phyloP scores from a whole-genome alignment of 164 flowering plant genomes.

The Tinospora cordifolia region DNA sequence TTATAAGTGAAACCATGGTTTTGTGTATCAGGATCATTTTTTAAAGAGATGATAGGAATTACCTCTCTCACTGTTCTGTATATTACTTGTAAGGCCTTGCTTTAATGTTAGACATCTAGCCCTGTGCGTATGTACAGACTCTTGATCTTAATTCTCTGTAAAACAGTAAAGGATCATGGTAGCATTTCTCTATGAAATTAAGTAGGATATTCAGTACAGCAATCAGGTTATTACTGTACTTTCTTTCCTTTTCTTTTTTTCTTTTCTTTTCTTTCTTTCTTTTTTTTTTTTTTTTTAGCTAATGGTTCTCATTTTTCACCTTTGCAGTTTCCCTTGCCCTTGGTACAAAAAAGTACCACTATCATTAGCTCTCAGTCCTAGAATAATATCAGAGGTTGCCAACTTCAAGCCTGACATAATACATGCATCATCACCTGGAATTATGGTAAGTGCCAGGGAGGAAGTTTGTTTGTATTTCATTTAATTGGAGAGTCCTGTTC shows the following conservation, averaged over 20 bases:
- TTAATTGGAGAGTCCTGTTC: neutral
- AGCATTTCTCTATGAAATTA: neutral
- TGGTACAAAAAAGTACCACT: conserved; percentile 95
- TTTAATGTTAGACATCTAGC: neutral
- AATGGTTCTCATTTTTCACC: conserved; percentile 4
- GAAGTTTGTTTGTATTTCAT: neutral
- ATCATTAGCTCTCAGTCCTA: conserved; percentile 91
- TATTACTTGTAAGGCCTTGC: neutral
- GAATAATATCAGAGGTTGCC: conserved; percentile 90
- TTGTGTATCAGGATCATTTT: no score
- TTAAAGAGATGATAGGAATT: no score
- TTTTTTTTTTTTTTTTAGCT: neutral
- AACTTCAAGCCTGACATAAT: conserved; percentile 95
- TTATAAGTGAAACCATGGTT: no score
- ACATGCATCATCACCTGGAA: conserved; percentile 97
- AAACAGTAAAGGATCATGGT: neutral
- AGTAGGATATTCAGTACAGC: neutral
- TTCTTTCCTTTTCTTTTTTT: neutral
- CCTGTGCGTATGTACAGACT: neutral
- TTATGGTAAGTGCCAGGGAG: conserved; percentile 50
- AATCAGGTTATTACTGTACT: no score
- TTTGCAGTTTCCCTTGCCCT: conserved; percentile 86
- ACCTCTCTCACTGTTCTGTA: no score
- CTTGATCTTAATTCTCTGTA: neutral
- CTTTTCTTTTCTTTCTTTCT: neutral